Evolutionary conservation across 495 filamentous ascomycete genomes (phyloP).

Genomic region (Neurospora intermedia): DNA sequence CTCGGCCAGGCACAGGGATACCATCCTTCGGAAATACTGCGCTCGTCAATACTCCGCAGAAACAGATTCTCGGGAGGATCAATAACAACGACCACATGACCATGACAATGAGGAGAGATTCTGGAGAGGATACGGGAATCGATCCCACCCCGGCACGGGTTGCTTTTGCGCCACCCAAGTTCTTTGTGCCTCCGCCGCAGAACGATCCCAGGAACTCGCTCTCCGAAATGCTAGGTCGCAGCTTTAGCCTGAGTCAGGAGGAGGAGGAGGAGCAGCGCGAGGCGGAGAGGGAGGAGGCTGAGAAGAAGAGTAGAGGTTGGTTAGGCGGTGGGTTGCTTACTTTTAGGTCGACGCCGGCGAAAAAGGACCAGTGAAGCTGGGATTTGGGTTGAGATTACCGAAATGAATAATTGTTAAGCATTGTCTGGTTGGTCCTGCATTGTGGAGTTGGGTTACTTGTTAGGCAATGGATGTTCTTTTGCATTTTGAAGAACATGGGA

Average conservation of each 20-base stretch:
- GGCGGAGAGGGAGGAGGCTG: not conserved
- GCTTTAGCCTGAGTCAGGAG: conserved; percentile 6
- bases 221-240: conserved; percentile 10
- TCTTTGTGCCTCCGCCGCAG: conserved; percentile 10
- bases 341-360: not conserved
- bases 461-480: not conserved
- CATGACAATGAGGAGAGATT: not conserved
- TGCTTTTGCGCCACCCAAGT: conserved; percentile 9
- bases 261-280: not conserved
- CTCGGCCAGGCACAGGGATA: not conserved
- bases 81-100: not conserved
- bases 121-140: not conserved
- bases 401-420: not conserved
- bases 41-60: not conserved
- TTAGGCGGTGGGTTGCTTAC: not conserved
- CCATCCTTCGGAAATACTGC: not conserved
- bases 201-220: conserved; percentile 12
- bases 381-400: not conserved
- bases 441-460: not conserved
- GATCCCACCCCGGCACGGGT: not conserved
- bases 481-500: not conserved
- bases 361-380: not conserved
- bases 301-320: not conserved
- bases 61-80: not conserved
- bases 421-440: not conserved